Evolutionary conservation across 2,329 filamentous ascomycete species (phyloP), one percentile per base, ranked within the genome.

Genomic region (Graphiopsis chlorocephala): DNA sequence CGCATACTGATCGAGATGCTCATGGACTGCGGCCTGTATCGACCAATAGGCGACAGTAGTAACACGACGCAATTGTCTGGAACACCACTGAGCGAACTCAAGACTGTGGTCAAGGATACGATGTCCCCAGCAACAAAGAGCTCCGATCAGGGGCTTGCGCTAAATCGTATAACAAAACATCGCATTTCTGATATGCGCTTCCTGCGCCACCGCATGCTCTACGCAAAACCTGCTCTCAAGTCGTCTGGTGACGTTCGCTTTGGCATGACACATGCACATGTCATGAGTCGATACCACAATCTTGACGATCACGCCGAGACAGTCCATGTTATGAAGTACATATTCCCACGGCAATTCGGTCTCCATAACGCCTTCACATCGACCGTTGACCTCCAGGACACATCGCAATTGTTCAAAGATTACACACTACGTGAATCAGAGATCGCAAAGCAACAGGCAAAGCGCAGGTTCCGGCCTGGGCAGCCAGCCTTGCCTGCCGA

Each of bases 321-420:
- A 0, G 73, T 87, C 12, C 91, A 90, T 70, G 78, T 96, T 23
- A 86, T 97, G 85, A 95, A 94, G 82, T 94, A 98, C 76, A 88
- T 99, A 1, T 99, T 99, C 71, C 95, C 95, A 33, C 85, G 89
- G 12, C 93, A 98, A 72, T 98, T 97, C 73, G 86, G 87, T 15
- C 80, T 99, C 3, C 92, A 96, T 73, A 99, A 98, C 76, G 92
- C 90, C n/a, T 97, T 98, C 74, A 92, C 88, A 0, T 91, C 88
- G 5, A 78, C 81, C 3, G 83, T 90, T 17, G 85, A 95, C 74
- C 75, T 74, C 25, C 84, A 79, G 57, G 85, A 91, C 71, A 94
- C 89, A 0, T 81, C 86, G 0, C 90, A 94, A 70, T 85, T 85
- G 28, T 88, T 94, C 72, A 91, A 92, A 72, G 93, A 97, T 75